Conservation (phyloP, 805 yeast genomes). For the Schizosaccharomyces pombe region DNA sequence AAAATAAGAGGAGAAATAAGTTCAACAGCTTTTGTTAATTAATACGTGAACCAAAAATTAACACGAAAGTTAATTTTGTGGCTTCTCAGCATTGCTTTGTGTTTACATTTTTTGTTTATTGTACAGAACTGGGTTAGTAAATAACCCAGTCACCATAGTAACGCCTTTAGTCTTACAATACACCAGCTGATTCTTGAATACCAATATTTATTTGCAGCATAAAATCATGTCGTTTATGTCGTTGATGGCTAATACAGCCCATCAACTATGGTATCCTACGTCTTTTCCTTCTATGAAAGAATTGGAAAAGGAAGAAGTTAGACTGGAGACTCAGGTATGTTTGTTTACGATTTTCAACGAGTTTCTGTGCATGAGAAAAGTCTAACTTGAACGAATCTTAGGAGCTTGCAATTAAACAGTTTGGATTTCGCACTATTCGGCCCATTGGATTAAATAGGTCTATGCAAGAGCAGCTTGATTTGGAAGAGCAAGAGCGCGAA, state of each 20-base stretch:
- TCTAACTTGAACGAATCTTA: neutral
- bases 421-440: neutral
- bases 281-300: neutral
- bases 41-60: no score
- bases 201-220: no score
- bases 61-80: no score
- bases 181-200: no score
- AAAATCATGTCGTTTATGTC: neutral
- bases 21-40: no score
- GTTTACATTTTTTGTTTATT: no score
- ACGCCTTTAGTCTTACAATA: no score
- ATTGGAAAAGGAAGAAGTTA: neutral
- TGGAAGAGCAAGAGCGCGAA: neutral
- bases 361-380: no score
- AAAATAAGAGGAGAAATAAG: no score
- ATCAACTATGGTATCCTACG: neutral
- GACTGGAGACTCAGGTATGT: neutral
- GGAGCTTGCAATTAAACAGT: neutral
- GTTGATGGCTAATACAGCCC: neutral
- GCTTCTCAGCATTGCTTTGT: no score
- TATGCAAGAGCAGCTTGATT: neutral
- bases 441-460: neutral
- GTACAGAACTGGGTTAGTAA: no score
- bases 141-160: no score
- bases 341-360: neutral